Conservation (phyloP, 352 stramenopile species). For the Phytophthora chlamydospora region DNA sequence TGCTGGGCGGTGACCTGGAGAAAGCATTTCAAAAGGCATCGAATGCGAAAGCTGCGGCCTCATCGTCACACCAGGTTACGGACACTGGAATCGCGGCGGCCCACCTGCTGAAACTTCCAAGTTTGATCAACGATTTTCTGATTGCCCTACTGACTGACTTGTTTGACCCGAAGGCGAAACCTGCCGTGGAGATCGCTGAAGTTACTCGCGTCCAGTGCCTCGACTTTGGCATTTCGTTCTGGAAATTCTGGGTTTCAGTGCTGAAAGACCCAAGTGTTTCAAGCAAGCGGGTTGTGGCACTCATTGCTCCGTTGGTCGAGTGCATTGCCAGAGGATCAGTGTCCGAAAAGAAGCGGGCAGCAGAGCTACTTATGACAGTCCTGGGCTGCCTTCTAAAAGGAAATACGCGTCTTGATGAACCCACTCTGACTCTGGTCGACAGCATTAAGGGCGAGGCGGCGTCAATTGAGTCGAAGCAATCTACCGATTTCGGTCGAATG, state of each 20-base stretch:
- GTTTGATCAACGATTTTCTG: slow-evolving; percentile 78
- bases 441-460: slow-evolving; percentile 52
- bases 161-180: slow-evolving; percentile 37
- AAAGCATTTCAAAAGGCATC: slow-evolving; percentile 42
- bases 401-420: slow-evolving; percentile 60
- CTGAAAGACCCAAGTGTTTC: slow-evolving; percentile 53
- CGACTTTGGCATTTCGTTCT: slow-evolving; percentile 77
- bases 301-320: slow-evolving; percentile 60
- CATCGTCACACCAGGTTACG: slow-evolving; percentile 35
- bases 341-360: slow-evolving; percentile 68
- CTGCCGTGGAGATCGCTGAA: slow-evolving; percentile 46
- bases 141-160: slow-evolving; percentile 55
- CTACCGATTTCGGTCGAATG: slow-evolving; percentile 69
- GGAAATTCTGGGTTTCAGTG: slow-evolving; percentile 69
- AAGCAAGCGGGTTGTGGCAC: slow-evolving; percentile 58
- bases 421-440: slow-evolving; percentile 51
- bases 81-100: slow-evolving; percentile 36
- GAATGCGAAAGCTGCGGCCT: slow-evolving; percentile 23
- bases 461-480: slow-evolving; percentile 67
- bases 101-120: slow-evolving; percentile 69
- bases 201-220: slow-evolving; percentile 64
- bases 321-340: slow-evolving; percentile 54
- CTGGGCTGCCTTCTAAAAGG: slow-evolving; percentile 58
- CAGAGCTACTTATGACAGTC: slow-evolving; percentile 72
- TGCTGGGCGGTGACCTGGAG: slow-evolving; percentile 47